Evolutionary conservation across 805 yeast species (phyloP), one percentile per base, ranked within the genome.

Genomic region (Metschnikowia baotianmanensis): DNA sequence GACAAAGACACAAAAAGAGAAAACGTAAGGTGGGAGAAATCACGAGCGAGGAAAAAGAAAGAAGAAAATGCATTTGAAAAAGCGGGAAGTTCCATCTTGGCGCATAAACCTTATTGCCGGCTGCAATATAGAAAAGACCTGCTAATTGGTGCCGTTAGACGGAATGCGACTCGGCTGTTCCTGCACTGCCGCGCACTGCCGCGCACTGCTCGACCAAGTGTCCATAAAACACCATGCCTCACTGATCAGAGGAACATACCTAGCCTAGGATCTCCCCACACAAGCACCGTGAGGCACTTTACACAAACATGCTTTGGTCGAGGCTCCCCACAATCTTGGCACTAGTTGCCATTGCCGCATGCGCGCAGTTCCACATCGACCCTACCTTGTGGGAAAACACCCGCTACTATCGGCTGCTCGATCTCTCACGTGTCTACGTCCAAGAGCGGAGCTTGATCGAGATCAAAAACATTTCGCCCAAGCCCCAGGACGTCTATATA

Each of bases 341-440:
- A 8, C 28, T 43, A 18, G 41, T 36, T 23, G 38, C 45, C 26
- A 31, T 42, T 23, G 34, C 34, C 3, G 41, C 42, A 10, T 43
- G 45, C 15, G 30, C 30, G 22, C 20, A 32, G 29, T 20, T 37
- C 33, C 32, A 36, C 13, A 37, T 45, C 31, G 53, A 47, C 32
- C 36, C 47, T 30, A 37, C 50, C 25, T 34, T 40, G 31, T 80
- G 84, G 81, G 80, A 75, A 53, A 88, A 87, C 60, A 55, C 64
- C 23, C 72, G 78, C 22, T 72, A 77, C 48, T 58, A 65, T 11
- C 78, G 86, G 50, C 59, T 72, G 7, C 54, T 87, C 26, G 96
- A 88, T 53, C 72, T 89, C 36, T 57, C 76, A 22, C 78, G 76
- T 48, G 65, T 89, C 3, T 89, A 83, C 58, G 73, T 79, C 30